Conservation (phyloP, 106 monocot species). For the Ottelia alismoides region DNA sequence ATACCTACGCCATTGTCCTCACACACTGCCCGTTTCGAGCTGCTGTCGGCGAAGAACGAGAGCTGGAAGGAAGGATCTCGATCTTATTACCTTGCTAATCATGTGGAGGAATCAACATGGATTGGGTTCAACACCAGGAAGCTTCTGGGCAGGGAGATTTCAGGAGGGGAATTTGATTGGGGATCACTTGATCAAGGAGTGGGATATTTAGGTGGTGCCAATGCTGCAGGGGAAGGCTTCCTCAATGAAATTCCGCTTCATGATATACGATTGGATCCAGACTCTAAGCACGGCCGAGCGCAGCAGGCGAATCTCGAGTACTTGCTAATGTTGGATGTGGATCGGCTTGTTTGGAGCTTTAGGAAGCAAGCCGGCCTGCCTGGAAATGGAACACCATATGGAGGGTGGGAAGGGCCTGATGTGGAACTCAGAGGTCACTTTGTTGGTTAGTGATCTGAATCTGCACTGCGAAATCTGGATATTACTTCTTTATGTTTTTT, state of each 20-base stretch:
- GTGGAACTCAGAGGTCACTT: too few species aligned
- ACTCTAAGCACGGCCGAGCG: constrained; percentile 37
- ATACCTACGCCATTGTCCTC: constrained; percentile 22
- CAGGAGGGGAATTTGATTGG: constrained; percentile 46
- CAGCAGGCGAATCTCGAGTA: constrained; percentile 71
- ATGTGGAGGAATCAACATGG: constrained; percentile 43
- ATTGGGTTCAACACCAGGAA: constrained; percentile 39
- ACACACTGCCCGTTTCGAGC: constrained; percentile 32
- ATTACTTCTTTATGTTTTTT: too few species aligned
- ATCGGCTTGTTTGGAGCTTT: constrained; percentile 56
- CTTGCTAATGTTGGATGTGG: constrained; percentile 50
- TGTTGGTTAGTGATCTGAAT: constrained; percentile 31
- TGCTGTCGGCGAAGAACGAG: constrained; percentile 9
- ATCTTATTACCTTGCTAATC: constrained; percentile 24
- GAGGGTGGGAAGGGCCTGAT: constrained; percentile 59
- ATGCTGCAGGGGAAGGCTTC: constrained; percentile 19
- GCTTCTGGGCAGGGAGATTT: constrained; percentile 13
- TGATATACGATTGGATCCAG: constrained; percentile 46
- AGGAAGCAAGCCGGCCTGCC: constrained; percentile 44
- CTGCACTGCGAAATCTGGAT: too few species aligned
- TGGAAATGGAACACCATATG: constrained; percentile 38
- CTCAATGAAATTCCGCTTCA: constrained; percentile 43
- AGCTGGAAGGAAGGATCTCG: constrained; percentile 27
- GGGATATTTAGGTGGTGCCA: constrained; percentile 5
- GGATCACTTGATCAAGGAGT: constrained; percentile 37